Conservation (phyloP, 805 yeast genomes). For the Saccharomycopsis sp. region DNA sequence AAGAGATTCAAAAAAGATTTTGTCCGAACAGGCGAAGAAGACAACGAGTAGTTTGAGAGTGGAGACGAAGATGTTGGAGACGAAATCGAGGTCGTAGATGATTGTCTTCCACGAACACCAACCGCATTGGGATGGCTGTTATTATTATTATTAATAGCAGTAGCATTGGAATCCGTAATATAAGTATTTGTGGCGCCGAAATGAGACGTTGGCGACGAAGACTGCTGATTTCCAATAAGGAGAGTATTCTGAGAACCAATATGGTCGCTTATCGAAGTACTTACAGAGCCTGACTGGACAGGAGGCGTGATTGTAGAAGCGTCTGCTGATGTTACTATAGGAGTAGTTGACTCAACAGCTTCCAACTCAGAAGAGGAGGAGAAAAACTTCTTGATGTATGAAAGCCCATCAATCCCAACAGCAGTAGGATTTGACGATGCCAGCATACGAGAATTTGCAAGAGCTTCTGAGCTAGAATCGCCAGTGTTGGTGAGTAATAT, state of each 20-base stretch:
- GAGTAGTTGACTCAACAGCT: not conserved
- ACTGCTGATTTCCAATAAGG: not conserved
- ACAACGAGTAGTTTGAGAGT: not conserved
- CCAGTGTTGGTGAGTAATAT: conserved; percentile 3
- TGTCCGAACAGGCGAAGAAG: not conserved
- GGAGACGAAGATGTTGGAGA: not conserved
- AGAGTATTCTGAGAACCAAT: not conserved
- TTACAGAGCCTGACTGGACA: not conserved
- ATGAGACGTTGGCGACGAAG: not conserved
- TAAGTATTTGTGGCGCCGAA: too few relatives aligned
- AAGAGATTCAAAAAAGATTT: not conserved
- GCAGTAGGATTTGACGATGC: not conserved
- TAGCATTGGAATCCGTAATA: not conserved
- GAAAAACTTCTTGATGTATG: not conserved
- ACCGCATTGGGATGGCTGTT: not conserved
- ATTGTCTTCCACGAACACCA: not conserved
- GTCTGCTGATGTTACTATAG: not conserved
- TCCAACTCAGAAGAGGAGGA: not conserved
- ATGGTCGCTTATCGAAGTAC: not conserved
- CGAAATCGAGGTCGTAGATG: not conserved
- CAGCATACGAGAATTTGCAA: not conserved
- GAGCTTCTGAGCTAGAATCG: not conserved
- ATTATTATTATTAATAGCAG: not conserved
- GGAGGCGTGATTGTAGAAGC: not conserved
- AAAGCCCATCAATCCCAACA: not conserved